These are phyloP conservation scores for Cenococcum geophilum DNA, from an alignment of 495 filamentous ascomycete species.

Conservation along the genomic window DNA sequence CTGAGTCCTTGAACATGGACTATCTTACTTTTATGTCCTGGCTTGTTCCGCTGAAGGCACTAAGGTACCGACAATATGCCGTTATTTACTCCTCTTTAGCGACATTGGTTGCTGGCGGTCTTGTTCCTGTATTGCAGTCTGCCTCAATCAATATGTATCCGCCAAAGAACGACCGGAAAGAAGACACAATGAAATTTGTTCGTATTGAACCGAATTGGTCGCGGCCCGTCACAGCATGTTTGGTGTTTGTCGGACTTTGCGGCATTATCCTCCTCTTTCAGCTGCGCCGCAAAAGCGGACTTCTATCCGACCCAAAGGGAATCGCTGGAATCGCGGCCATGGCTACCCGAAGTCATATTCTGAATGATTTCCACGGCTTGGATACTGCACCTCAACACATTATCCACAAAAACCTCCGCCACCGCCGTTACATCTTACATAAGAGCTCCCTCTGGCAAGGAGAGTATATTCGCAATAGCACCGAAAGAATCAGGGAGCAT, in stretches of 20 bases:
- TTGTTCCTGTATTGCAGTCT: constrained; percentile 57
- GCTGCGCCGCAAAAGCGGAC: constrained; percentile 56
- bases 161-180: constrained; percentile 20
- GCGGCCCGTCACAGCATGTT: constrained; percentile 48
- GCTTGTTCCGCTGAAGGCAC: constrained; percentile 54
- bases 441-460: constrained; percentile 60
- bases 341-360: constrained; percentile 64
- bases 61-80: constrained; percentile 56
- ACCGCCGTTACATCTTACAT: constrained; percentile 60
- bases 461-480: constrained; percentile 41
- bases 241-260: constrained; percentile 51
- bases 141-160: constrained; percentile 52
- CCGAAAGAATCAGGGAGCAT: constrained; percentile 38
- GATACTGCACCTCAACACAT: constrained; percentile 57
- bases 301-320: constrained; percentile 62
- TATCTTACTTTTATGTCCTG: constrained; percentile 61
- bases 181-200: constrained; percentile 41
- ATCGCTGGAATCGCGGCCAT: constrained; percentile 70
- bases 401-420: constrained; percentile 59
- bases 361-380: constrained; percentile 67
- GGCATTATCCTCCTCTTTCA: constrained; percentile 50
- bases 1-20: constrained; percentile 65
- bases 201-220: constrained; percentile 54
- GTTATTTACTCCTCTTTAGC: constrained; percentile 57
- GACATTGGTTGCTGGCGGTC: constrained; percentile 55